Evolutionary conservation across 352 stramenopile species (phyloP).

Genomic region (Plasmopara viticola): DNA sequence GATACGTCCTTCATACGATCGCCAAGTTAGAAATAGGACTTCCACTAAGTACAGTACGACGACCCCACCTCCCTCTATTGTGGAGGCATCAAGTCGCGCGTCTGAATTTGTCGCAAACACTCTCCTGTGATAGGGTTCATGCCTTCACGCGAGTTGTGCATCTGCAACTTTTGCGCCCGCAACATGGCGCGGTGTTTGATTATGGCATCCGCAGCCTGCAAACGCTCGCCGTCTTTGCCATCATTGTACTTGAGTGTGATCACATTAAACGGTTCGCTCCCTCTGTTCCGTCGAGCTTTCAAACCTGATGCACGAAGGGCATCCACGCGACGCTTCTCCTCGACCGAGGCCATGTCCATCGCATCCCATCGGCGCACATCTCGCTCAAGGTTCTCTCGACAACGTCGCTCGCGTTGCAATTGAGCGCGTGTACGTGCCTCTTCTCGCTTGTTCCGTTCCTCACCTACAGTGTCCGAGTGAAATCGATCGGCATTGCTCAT

Average conservation of each 20-base stretch:
- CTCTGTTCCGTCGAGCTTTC: conserved; percentile 85
- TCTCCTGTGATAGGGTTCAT: conserved; percentile 5
- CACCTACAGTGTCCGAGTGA: conserved; percentile 84
- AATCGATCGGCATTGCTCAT: conserved; percentile 85
- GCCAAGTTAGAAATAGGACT: no score
- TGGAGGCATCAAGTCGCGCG: no score
- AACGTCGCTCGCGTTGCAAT: conserved; percentile 59
- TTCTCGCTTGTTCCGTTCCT: conserved; percentile 65
- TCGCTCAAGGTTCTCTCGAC: conserved; percentile 49
- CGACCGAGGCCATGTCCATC: conserved; percentile 56
- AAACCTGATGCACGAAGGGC: conserved; percentile 51
- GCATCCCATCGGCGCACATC: conserved; percentile 82
- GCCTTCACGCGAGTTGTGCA: not conserved
- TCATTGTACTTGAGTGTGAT: conserved; percentile 87
- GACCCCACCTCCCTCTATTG: no score
- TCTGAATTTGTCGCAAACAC: conserved; percentile 34
- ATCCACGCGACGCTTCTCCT: conserved; percentile 69
- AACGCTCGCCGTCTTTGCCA: conserved; percentile 64
- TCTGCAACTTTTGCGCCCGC: conserved; percentile 63
- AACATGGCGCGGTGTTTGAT: conserved; percentile 70
- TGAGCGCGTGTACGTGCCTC: conserved; percentile 40
- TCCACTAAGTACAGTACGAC: no score
- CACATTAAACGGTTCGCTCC: conserved; percentile 81
- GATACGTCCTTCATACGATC: no score
- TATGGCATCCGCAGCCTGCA: conserved; percentile 55